Percentiles rank a stretch among this genome's conserved stretches.
These are phyloP conservation scores for Chlamydomonas reinhardtii DNA, from an alignment of 163 green algal genomes.

Conservation along the genomic window DNA sequence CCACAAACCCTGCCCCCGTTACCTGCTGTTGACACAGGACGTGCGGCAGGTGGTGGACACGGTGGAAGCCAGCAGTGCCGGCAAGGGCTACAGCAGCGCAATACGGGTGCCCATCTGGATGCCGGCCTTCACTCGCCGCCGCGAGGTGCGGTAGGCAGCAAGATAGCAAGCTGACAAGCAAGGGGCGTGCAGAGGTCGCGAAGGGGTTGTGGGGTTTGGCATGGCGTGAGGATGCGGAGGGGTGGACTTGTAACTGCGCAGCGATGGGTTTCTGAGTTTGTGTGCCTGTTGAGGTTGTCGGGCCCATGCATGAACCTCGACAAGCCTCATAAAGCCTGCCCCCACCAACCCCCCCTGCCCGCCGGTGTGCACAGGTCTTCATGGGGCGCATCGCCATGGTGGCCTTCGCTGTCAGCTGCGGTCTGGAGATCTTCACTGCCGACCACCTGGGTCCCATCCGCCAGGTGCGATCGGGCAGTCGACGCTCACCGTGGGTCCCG, in stretches of 20 bases:
- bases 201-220: too few relatives aligned
- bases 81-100: slow-evolving; percentile 42
- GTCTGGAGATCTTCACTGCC: slow-evolving; percentile 18
- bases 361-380: slow-evolving; percentile 5
- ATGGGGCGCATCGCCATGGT: slow-evolving; percentile 46
- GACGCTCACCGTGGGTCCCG: too few relatives aligned
- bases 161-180: too few relatives aligned
- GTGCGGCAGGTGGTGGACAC: slow-evolving; percentile 5
- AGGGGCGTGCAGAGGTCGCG: too few relatives aligned
- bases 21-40: not conserved
- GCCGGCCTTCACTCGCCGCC: slow-evolving; percentile 46
- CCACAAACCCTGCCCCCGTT: not conserved
- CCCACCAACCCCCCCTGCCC: not conserved
- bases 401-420: slow-evolving; percentile 34
- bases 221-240: too few relatives aligned
- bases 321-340: too few relatives aligned
- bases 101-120: slow-evolving; percentile 30
- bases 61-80: slow-evolving; percentile 6
- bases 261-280: too few relatives aligned
- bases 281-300: too few relatives aligned
- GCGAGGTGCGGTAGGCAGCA: slow-evolving; percentile 27
- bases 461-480: slow-evolving; percentile 27
- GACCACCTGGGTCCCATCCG: slow-evolving; percentile 39
- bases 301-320: too few relatives aligned
- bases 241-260: too few relatives aligned